Evolutionary conservation across 768 basidiomycete species (phyloP).

Genomic region (Butyriboletus loyo): DNA sequence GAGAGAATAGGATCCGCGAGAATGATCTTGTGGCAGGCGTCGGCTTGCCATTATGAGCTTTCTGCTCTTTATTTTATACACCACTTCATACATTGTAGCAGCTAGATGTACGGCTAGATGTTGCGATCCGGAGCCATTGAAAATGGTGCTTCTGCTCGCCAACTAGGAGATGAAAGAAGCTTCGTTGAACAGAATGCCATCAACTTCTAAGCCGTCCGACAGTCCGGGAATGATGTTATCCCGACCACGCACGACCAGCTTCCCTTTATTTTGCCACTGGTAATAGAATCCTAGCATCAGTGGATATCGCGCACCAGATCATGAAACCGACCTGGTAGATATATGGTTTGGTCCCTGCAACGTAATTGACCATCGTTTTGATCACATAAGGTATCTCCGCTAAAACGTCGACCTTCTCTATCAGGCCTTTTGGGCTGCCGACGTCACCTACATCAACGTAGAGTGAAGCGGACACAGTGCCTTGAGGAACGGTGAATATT

Average conservation of each 20-base stretch:
- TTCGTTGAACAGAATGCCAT: slow-evolving; percentile 82
- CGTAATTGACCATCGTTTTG: slow-evolving; percentile 90
- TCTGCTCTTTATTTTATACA: neutral
- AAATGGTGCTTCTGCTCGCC: neutral
- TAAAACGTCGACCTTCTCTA: slow-evolving; percentile 93
- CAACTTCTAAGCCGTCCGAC: slow-evolving; percentile 42
- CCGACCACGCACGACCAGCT: slow-evolving; percentile 45
- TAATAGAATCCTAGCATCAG: neutral
- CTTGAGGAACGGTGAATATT: slow-evolving; percentile 48
- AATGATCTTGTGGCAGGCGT: too few relatives aligned
- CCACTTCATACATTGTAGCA: slow-evolving; percentile 3
- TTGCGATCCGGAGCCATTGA: neutral
- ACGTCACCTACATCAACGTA: slow-evolving; percentile 56
- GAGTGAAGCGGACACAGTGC: slow-evolving; percentile 55
- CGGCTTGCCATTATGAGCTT: neutral
- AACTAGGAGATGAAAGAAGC: slow-evolving; percentile 79
- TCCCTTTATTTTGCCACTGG: slow-evolving; percentile 59
- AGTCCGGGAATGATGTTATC: slow-evolving; percentile 40
- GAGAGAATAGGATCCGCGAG: slow-evolving; percentile 1
- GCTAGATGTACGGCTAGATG: slow-evolving; percentile 10
- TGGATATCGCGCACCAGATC: neutral
- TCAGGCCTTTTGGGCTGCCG: slow-evolving; percentile 63
- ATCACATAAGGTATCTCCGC: slow-evolving; percentile 92
- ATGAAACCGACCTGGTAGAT: slow-evolving; percentile 77
- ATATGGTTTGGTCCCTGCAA: slow-evolving; percentile 89